A percentile compares a stretch with the other conserved stretches of the same genome.
Evolutionary conservation across 805 yeast genomes (phyloP).

Genomic region (Debaryomyces maramus): DNA sequence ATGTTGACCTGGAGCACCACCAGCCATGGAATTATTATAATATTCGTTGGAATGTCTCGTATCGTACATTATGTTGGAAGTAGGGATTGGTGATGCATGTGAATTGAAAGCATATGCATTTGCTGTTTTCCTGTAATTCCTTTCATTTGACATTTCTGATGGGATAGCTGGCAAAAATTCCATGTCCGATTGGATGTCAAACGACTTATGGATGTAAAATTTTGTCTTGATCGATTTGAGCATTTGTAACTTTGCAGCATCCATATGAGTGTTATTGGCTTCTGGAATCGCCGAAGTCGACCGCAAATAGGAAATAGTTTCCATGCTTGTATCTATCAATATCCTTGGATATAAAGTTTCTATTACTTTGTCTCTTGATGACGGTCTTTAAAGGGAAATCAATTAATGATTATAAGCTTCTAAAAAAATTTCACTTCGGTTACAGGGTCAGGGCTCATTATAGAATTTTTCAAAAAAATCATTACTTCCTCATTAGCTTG

Average conservation of each 20-base stretch:
- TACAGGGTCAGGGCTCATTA: neutral
- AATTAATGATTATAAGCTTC: too few species aligned
- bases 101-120: neutral
- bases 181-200: conserved; percentile 68
- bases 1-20: neutral
- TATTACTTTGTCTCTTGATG: neutral
- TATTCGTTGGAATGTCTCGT: neutral
- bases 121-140: neutral
- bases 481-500: too few species aligned
- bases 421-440: neutral
- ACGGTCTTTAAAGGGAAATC: neutral
- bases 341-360: neutral
- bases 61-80: conserved; percentile 4
- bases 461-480: neutral
- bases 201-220: conserved; percentile 63
- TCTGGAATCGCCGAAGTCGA: neutral
- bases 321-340: neutral
- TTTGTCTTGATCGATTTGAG: conserved; percentile 42
- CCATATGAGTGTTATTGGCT: neutral
- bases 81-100: neutral
- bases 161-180: conserved; percentile 50
- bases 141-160: conserved; percentile 3
- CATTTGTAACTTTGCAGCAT: conserved; percentile 10
- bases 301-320: neutral
- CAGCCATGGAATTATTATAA: neutral